phyloP scores from a whole-genome alignment of 768 basidiomycete genomes.

The Russula lepida region DNA sequence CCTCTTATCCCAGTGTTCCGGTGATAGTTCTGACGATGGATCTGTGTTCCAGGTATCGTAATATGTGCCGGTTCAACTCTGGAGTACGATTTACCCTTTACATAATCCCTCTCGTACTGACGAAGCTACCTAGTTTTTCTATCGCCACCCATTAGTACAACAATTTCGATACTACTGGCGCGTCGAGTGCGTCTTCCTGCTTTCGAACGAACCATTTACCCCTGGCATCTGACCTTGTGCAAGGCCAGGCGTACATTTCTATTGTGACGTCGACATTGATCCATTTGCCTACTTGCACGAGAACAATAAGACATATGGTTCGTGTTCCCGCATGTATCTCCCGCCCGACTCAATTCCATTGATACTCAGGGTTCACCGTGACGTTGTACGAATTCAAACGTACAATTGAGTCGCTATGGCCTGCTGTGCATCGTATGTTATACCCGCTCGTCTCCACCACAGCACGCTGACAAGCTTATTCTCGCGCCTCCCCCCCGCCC shows the following conservation, averaged over 20 bases:
- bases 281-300: constrained; percentile 76
- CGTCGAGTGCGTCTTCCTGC: constrained; percentile 52
- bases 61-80: constrained; percentile 49
- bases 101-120: background rate
- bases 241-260: constrained; percentile 71
- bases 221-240: background rate
- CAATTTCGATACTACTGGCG: constrained; percentile 86
- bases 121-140: constrained; percentile 56
- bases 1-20: background rate
- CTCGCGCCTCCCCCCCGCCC: background rate
- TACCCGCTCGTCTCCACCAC: background rate
- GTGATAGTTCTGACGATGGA: background rate
- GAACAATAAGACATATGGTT: constrained; percentile 77
- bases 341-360: background rate
- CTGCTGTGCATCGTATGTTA: constrained; percentile 50
- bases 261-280: constrained; percentile 59
- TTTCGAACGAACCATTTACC: background rate
- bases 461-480: constrained; percentile 18
- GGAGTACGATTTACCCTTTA: constrained; percentile 28
- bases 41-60: constrained; percentile 31
- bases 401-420: constrained; percentile 80
- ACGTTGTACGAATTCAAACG: constrained; percentile 68
- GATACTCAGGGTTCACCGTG: constrained; percentile 59
- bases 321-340: background rate
- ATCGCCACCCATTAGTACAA: constrained; percentile 65